Conservation (phyloP, 2,329 filamentous ascomycete species). For the Emmonsia crescens region DNA sequence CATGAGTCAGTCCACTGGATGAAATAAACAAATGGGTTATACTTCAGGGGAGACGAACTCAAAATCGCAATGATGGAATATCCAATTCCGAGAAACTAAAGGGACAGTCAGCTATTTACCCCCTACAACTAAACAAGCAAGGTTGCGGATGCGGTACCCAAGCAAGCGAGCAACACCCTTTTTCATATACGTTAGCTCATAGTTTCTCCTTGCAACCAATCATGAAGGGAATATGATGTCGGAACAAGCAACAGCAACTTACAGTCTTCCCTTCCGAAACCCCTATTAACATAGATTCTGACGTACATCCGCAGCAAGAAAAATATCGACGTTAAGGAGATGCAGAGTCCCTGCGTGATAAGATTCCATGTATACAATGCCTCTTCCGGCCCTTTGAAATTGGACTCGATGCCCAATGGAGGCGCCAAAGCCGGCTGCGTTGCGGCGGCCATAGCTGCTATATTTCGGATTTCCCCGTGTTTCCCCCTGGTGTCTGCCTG, state of each 20-base stretch:
- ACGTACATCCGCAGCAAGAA: constrained; percentile 19
- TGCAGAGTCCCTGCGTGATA: constrained; percentile 20
- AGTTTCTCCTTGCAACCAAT: not conserved
- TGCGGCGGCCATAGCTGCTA: not conserved
- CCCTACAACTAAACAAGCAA: not conserved
- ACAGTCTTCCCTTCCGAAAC: constrained; percentile 20
- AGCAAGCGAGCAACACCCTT: constrained; percentile 4
- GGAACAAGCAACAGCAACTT: constrained; percentile 7
- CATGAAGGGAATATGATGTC: not conserved
- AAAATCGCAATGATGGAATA: constrained; percentile 5
- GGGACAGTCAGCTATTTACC: not conserved
- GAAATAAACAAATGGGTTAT: not conserved
- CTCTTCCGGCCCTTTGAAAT: constrained; percentile 10
- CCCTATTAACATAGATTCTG: constrained; percentile 16
- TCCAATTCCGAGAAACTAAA: constrained; percentile 6
- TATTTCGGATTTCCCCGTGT: not conserved
- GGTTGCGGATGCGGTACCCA: not conserved
- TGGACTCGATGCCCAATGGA: constrained; percentile 1
- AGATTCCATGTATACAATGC: constrained; percentile 19
- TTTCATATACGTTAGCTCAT: not conserved
- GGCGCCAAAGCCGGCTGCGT: not conserved
- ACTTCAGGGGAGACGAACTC: constrained; percentile 1
- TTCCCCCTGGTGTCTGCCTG: not conserved
- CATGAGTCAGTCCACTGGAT: not conserved
- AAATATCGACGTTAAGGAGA: constrained; percentile 18